Conservation (phyloP, 805 yeast genomes). For the Metschnikowia koreensis region DNA sequence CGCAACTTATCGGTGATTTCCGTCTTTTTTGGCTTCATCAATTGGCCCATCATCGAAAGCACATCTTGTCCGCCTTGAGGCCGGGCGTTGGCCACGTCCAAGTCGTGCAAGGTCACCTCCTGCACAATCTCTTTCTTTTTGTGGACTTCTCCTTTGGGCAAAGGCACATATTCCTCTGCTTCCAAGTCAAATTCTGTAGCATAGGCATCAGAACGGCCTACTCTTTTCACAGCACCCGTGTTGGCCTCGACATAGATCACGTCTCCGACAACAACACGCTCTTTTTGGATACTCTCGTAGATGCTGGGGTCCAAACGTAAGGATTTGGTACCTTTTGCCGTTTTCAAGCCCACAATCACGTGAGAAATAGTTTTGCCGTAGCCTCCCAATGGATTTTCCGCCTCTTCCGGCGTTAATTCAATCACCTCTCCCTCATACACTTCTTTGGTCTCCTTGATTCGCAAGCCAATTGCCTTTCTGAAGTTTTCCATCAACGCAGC, state of each 20-base stretch:
- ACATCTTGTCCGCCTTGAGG: slow-evolving; percentile 98
- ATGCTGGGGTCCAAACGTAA: slow-evolving; percentile 87
- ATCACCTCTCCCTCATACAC: slow-evolving; percentile 98
- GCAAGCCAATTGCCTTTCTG: slow-evolving; percentile 91
- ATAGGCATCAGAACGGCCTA: slow-evolving; percentile 97
- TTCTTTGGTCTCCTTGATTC: slow-evolving; percentile 95
- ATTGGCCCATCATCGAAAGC: slow-evolving; percentile 93
- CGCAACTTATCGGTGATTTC: slow-evolving; percentile 95
- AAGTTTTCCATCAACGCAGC: slow-evolving; percentile 95
- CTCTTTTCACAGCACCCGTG: slow-evolving; percentile 95
- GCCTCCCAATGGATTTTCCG: slow-evolving; percentile 95
- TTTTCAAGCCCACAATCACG: slow-evolving; percentile 89
- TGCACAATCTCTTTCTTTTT: slow-evolving; percentile 97
- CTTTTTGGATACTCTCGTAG: slow-evolving; percentile 92
- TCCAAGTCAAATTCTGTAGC: slow-evolving; percentile 98
- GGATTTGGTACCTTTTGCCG: slow-evolving; percentile 88
- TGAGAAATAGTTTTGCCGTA: slow-evolving; percentile 96
- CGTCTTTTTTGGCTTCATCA: slow-evolving; percentile 93
- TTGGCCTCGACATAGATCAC: slow-evolving; percentile 96
- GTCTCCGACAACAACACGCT: slow-evolving; percentile 91
- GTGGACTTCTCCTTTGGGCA: slow-evolving; percentile 98
- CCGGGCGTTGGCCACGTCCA: slow-evolving; percentile 93
- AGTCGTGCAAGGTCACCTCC: slow-evolving; percentile 93
- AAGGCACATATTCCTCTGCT: slow-evolving; percentile 97
- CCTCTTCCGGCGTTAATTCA: slow-evolving; percentile 92